These are phyloP conservation scores for Hansfordia pulvinata DNA, from an alignment of 2,329 filamentous ascomycete species.

Conservation along the genomic window DNA sequence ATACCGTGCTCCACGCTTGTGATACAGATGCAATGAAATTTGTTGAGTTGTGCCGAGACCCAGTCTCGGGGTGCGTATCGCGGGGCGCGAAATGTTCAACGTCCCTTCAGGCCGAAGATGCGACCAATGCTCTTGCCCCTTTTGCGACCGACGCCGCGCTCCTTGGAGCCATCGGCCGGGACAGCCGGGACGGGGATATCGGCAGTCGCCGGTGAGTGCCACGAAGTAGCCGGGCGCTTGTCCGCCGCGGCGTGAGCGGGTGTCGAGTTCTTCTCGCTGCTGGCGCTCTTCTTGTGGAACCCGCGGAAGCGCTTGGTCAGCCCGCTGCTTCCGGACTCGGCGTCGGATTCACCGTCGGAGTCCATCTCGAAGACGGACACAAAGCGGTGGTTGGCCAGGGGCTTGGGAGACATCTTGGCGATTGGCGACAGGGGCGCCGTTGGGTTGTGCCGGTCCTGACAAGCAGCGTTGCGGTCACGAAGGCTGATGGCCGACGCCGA, in stretches of 20 bases:
- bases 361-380: conserved; percentile 35
- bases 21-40: too few relatives aligned
- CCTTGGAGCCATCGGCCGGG: not conserved
- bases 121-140: conserved; percentile 13
- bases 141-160: conserved; percentile 6
- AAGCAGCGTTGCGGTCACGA: conserved; percentile 6
- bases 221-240: conserved; percentile 1
- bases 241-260: conserved; percentile 4
- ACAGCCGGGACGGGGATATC: too few relatives aligned
- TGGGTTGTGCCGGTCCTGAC: conserved; percentile 5
- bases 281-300: conserved; percentile 21
- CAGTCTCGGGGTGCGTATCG: too few relatives aligned
- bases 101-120: conserved; percentile 4
- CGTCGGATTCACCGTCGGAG: conserved; percentile 25
- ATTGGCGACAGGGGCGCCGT: conserved; percentile 8
- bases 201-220: not conserved
- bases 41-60: too few relatives aligned
- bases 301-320: conserved; percentile 25
- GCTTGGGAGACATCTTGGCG: conserved; percentile 8
- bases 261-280: conserved; percentile 7
- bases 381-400: conserved; percentile 10
- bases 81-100: too few relatives aligned
- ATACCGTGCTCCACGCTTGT: too few relatives aligned
- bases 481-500: conserved; percentile 12
- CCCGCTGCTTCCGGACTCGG: conserved; percentile 9